Evolutionary conservation across 768 basidiomycete genomes (phyloP), one percentile per base, ranked within the genome.

Genomic region (Strobilomyces dryophilus): DNA sequence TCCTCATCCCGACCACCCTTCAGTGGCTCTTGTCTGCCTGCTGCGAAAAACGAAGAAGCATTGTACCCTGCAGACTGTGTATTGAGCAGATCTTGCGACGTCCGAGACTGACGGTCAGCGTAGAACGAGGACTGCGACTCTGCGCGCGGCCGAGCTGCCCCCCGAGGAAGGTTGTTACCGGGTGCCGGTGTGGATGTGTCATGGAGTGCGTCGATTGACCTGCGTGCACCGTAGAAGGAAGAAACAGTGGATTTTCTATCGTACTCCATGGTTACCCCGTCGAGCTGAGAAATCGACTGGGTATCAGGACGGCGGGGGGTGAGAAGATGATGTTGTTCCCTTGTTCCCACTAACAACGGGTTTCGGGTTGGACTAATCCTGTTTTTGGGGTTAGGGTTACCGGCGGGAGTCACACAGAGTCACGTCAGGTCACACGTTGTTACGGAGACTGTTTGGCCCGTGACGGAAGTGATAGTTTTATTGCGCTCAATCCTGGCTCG

Each of bases 181-280:
- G 51, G 51, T 43, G 63, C 53, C 14, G 73, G 66, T 5, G 52
- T 32, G 9, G 76, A 74, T 49, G 74, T 77, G 52, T 73, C 66
- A 60, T 83, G 83, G 45, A 88, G 76, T 29, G 75, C 79, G 61
- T 91, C 84, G 55, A 76, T 61, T n/a, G 87, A 79, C 66, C 82
- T 81, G 35, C 80, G 79, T 32, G 59, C 68, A 20, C 82, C 85
- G 57, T 89, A 90, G 75, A 89, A 91, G 4, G 88, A 90, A 9
- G 89, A 90, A 5, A 87, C 85, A 1, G 80, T 79, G 5, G 89
- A 89, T 70, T 86, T 88, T 64, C 86, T 79, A 72, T 89, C 89
- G 61, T 80, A 76, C 58, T 89, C 88, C 88, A 89, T 89, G 20
- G 42, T 43, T 44, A 5, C 27, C 44, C 31, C 18, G 44, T 10